Conservation (phyloP, 2,329 filamentous ascomycete species). For the Aspergillus brunneoviolaceus region DNA sequence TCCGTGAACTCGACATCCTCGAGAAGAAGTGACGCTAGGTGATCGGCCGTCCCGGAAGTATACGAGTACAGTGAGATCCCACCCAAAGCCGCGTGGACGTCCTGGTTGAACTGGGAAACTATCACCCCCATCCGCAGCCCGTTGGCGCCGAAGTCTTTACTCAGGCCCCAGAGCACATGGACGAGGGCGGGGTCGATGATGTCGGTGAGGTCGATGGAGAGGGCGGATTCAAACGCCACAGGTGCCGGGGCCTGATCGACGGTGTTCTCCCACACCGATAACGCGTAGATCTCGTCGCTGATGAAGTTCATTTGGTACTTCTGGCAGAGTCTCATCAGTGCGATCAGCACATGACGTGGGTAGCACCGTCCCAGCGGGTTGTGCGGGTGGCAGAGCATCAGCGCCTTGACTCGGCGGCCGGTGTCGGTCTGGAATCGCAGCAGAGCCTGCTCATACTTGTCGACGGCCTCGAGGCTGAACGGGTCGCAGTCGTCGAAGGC, state of each 20-base stretch:
- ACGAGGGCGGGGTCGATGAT: conserved; percentile 52
- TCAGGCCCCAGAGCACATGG: conserved; percentile 52
- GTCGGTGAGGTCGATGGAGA: conserved; percentile 45
- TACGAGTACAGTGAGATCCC: conserved; percentile 49
- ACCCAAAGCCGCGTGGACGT: conserved; percentile 41
- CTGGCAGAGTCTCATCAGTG: conserved; percentile 51
- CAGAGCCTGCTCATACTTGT: conserved; percentile 48
- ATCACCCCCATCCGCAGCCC: conserved; percentile 55
- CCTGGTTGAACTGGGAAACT: conserved; percentile 49
- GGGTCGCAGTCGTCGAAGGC: conserved; percentile 48
- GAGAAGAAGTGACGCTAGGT: conserved; percentile 42
- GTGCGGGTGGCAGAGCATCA: conserved; percentile 55
- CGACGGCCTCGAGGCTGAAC: conserved; percentile 41
- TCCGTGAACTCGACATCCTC: conserved; percentile 48
- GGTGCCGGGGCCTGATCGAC: conserved; percentile 24
- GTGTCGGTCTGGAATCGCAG: conserved; percentile 34
- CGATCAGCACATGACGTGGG: conserved; percentile 39
- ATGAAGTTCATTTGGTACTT: conserved; percentile 54
- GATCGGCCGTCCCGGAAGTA: conserved; percentile 46
- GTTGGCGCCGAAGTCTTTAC: conserved; percentile 58
- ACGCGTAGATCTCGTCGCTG: conserved; percentile 60
- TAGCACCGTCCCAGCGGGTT: conserved; percentile 55
- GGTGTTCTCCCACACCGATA: conserved; percentile 51
- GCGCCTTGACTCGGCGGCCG: conserved; percentile 45
- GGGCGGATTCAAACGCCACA: conserved; percentile 47